These are phyloP conservation scores for Neofusicoccum parvum DNA, from an alignment of 2,329 filamentous ascomycete species.

Conservation along the genomic window DNA sequence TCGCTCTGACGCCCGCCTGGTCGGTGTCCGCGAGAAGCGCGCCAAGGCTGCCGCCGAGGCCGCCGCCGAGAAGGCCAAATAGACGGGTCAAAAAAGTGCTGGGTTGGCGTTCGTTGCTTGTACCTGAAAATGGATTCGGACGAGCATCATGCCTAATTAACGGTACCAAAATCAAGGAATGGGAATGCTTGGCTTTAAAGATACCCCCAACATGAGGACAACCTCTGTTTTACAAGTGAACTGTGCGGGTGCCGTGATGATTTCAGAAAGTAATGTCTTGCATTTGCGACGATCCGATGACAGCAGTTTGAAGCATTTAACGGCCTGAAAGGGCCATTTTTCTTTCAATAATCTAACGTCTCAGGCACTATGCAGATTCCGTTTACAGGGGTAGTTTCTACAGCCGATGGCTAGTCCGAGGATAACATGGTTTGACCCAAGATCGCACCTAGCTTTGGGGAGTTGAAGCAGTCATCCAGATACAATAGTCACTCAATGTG, in stretches of 20 bases:
- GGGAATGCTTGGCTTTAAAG: conserved; percentile 20
- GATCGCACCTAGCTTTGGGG: too few species aligned
- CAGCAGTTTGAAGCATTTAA: too few species aligned
- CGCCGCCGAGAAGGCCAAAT: conserved; percentile 80
- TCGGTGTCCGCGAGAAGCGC: conserved; percentile 90
- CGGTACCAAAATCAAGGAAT: conserved; percentile 20
- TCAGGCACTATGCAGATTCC: too few species aligned
- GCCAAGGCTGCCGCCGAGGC: conserved; percentile 84
- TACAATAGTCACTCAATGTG: too few species aligned
- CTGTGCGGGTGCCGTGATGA: background rate
- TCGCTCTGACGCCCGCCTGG: conserved; percentile 78
- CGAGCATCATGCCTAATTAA: conserved; percentile 21
- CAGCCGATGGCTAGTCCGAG: too few species aligned
- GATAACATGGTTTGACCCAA: too few species aligned
- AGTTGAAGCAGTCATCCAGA: too few species aligned
- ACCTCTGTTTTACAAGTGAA: conserved; percentile 15
- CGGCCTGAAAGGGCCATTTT: too few species aligned
- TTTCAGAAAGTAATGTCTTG: too few species aligned
- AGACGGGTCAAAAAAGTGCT: conserved; percentile 40
- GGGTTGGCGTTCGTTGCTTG: conserved; percentile 22
- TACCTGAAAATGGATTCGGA: conserved; percentile 14
- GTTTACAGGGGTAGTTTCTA: too few species aligned
- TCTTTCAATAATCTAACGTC: too few species aligned
- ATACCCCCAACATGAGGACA: conserved; percentile 20
- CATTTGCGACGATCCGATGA: too few species aligned